These are phyloP conservation scores for Alternaria consortialis DNA, from an alignment of 2,329 filamentous ascomycete genomes.

Conservation along the genomic window DNA sequence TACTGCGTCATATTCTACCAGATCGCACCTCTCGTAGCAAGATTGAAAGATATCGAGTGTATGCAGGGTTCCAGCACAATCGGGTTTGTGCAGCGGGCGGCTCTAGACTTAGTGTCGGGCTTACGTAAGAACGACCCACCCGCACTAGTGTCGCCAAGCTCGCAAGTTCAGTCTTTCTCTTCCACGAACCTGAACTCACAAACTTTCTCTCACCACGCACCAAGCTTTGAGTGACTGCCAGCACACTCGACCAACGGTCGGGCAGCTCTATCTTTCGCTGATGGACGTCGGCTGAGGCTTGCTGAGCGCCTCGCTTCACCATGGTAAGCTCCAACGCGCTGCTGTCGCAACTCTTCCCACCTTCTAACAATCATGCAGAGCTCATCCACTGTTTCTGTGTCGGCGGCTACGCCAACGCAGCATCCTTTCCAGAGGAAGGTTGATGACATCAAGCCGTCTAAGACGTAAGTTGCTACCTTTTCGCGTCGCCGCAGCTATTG, in stretches of 20 bases:
- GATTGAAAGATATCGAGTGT: conserved; percentile 23
- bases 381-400: conserved; percentile 77
- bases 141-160: conserved; percentile 30
- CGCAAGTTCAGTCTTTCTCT: conserved; percentile 38
- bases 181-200: conserved; percentile 30
- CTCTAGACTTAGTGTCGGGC: conserved; percentile 22
- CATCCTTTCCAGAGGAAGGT: conserved; percentile 82
- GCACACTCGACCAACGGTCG: conserved; percentile 45
- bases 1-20: conserved; percentile 19
- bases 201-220: conserved; percentile 34
- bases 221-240: conserved; percentile 43
- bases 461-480: conserved; percentile 72
- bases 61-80: conserved; percentile 24
- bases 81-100: conserved; percentile 22
- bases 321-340: conserved; percentile 42
- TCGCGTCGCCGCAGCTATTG: conserved; percentile 13
- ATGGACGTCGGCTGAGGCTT: conserved; percentile 50
- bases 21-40: conserved; percentile 14
- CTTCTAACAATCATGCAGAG: conserved; percentile 45
- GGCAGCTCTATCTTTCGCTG: conserved; percentile 38
- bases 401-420: conserved; percentile 74
- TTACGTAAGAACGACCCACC: conserved; percentile 27
- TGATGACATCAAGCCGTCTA: conserved; percentile 84
- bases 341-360: conserved; percentile 27
- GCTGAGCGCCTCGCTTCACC: conserved; percentile 41